Evolutionary conservation across 305 asterid species (phyloP), one percentile per base, ranked within the genome.

Genomic region (Plantago coronopus): DNA sequence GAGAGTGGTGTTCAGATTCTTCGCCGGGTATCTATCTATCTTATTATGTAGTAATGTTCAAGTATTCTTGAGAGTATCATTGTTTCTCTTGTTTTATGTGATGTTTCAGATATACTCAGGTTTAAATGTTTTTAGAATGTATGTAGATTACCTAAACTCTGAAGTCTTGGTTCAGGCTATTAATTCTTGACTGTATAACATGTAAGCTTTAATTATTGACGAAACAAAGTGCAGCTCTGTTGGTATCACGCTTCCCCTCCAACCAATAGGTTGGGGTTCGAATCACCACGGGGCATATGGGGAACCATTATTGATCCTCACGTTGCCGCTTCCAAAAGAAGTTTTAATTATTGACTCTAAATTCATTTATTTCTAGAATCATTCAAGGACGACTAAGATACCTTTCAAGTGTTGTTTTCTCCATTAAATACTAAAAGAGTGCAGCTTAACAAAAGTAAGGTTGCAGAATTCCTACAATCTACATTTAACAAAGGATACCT

Each of bases 11-110:
- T 66, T 64, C 77, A 74, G 66, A 72, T 83, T 75, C 68, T 76
- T 27, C 95, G 91, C 68, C 77, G 95, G 87, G 99, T 94, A 94
- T 59, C 63, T 21, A 57, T 69, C 63, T 69, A 54, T 61, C 65
- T 72, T 63, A 45, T 23, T 51, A 14, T 25, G 34, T 22, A 27
- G 34, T 22, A 27, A 38, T 59, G 46, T 17, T 44, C 16, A 45
- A 59, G 31, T 54, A 50, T 37, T 45, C 37, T n/a, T 17, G 60
- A 17, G 56, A 42, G 47, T 56, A 14, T 7, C 57, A 59, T 57
- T 42, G 55, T 27, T 25, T 58, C 34, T 53, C 37, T 45, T 23
- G n/a, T 42, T 38, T 48, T 47, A 25, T 31, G 1, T 19, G 31
- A 27, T 55, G 51, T 56, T 65, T 21, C 21, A 51, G 51, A 63